phyloP scores from a whole-genome alignment of 2,329 filamentous ascomycete genomes.

The Neofusicoccum parvum region DNA sequence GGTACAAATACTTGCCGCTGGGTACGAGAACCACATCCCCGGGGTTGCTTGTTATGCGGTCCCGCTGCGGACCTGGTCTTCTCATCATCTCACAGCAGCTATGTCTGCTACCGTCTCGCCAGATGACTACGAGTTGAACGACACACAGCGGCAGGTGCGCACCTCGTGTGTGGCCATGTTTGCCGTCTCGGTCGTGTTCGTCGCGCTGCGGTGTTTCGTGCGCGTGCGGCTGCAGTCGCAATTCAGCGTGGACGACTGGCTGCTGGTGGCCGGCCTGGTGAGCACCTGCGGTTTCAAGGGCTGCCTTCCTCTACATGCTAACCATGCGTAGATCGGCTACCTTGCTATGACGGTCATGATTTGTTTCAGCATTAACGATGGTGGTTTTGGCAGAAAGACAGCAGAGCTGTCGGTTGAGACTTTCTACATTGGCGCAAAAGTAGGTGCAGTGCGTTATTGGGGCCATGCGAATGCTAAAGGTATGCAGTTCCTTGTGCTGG shows the following conservation, averaged over 20 bases:
- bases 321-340: not conserved
- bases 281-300: not conserved
- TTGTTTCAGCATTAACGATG: not conserved
- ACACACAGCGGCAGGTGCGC: not conserved
- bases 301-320: not conserved
- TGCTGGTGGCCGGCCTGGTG: slow-evolving; percentile 1
- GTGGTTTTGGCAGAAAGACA: not conserved
- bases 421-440: not conserved
- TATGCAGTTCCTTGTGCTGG: not conserved
- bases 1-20: not conserved
- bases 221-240: not conserved
- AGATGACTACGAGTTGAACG: not conserved
- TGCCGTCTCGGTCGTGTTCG: not conserved
- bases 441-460: not conserved
- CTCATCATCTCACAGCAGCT: not conserved
- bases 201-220: slow-evolving; percentile 1
- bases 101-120: not conserved
- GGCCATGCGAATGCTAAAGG: not conserved
- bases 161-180: not conserved
- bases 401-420: not conserved
- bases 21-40: not conserved
- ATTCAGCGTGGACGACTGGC: slow-evolving; percentile 14
- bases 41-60: not conserved
- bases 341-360: not conserved
- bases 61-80: not conserved